phyloP scores from a whole-genome alignment of 805 yeast species.

The Ogataea trehaloabstinens region DNA sequence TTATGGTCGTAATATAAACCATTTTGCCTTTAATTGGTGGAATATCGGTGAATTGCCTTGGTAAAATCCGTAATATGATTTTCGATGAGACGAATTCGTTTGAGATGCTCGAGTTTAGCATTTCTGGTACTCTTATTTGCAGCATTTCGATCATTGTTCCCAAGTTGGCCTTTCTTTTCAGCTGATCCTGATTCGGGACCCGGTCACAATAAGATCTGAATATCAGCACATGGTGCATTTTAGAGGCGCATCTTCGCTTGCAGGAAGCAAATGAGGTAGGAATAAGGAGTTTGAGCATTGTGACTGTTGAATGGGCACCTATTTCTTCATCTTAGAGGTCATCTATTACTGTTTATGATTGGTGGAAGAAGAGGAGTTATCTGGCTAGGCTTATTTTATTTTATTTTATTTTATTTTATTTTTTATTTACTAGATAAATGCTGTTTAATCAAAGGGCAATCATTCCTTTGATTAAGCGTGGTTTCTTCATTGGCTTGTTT shows the following conservation, averaged over 20 bases:
- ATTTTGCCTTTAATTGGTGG: constrained; percentile 57
- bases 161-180: constrained; percentile 45
- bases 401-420: too few relatives aligned
- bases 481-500: too few relatives aligned
- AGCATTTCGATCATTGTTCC: constrained; percentile 53
- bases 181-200: constrained; percentile 10
- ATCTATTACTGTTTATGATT: too few relatives aligned
- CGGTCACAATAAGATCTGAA: background rate
- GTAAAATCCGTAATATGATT: constrained; percentile 54
- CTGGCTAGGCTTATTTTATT: too few relatives aligned
- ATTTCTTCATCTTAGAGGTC: too few relatives aligned
- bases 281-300: too few relatives aligned
- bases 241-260: background rate
- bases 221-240: background rate
- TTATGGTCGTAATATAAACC: constrained; percentile 55
- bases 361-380: too few relatives aligned
- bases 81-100: constrained; percentile 41
- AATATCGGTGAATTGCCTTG: constrained; percentile 49
- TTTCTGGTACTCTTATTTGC: constrained; percentile 45
- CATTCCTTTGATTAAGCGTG: too few relatives aligned
- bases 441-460: too few relatives aligned
- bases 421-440: too few relatives aligned
- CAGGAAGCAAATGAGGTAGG: too few relatives aligned
- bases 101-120: constrained; percentile 47
- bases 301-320: too few relatives aligned